These are phyloP conservation scores for Anthoceros angustus DNA, from an alignment of 225 moss, liverwort and hornwort genomes.

Conservation along the genomic window DNA sequence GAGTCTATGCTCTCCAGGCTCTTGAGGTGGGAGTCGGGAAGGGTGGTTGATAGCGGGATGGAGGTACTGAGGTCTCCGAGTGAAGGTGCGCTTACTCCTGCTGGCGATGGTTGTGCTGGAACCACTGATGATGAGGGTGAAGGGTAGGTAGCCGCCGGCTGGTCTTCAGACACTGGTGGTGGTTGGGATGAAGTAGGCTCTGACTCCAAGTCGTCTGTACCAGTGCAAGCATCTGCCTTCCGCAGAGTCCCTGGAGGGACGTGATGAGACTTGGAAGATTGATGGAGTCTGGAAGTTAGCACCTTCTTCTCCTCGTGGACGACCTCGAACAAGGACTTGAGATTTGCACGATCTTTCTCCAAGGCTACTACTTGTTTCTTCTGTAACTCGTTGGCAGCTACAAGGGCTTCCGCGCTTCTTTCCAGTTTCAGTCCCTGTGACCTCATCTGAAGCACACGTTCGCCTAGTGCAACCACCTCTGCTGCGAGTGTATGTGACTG, in stretches of 20 bases:
- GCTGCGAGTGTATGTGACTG: conserved; percentile 78
- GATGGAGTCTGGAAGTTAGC: conserved; percentile 60
- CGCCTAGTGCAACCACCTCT: conserved; percentile 78
- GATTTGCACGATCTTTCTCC: conserved; percentile 71
- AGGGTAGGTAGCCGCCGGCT: too few species aligned
- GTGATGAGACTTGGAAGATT: conserved; percentile 26
- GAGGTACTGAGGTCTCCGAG: conserved; percentile 12
- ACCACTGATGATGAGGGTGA: too few species aligned
- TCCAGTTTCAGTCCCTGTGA: conserved; percentile 78
- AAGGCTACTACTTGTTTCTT: conserved; percentile 39
- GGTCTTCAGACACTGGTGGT: conserved; percentile 6
- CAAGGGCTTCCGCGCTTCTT: conserved; percentile 41
- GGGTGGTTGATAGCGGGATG: conserved; percentile 22
- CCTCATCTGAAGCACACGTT: conserved; percentile 54
- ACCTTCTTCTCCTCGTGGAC: conserved; percentile 94
- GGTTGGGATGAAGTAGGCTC: too few species aligned
- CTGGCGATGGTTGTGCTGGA: background rate
- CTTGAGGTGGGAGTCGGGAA: conserved; percentile 47
- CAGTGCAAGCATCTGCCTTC: conserved; percentile 56
- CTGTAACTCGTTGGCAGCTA: conserved; percentile 38
- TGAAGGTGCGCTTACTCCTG: conserved; percentile 14
- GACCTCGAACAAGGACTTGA: conserved; percentile 71
- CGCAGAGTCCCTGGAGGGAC: conserved; percentile 19
- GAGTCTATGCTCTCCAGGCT: conserved; percentile 60
- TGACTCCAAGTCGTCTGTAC: conserved; percentile 53